Evolutionary conservation across 202 grass and related monocot genomes (phyloP), one percentile per base, ranked within the genome.

Genomic region (Panicum virgatum): DNA sequence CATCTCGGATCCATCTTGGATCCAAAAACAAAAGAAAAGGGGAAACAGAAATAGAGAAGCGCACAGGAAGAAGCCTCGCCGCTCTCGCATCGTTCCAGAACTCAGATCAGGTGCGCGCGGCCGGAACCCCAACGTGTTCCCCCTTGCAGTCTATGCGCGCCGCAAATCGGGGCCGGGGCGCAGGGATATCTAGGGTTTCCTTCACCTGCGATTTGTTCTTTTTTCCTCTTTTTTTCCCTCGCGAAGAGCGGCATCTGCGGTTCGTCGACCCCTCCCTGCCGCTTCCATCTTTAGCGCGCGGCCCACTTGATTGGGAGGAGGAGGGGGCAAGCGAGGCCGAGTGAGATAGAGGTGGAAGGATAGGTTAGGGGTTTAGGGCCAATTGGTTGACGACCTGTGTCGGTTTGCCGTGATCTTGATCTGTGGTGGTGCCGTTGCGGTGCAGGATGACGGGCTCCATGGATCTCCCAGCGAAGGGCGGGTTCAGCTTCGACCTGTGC

Each of bases 401-500:
- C 16, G 44, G 36, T 23, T 63, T n/a, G 38, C 18, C 0, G 29
- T 56, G 62, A 37, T 79, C 36, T 58, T 79, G 61, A 88, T 79
- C 51, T 82, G 39, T 82, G 12, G 23, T 12, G 51, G 14, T 37
- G 53, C 48, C 9, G 16, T 70, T 81, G 45, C 72, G 92, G 88
- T 84, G 45, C 82, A 94, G 92, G 90, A 97, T 99, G 96, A 72
- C 53, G 38, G 88, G 82, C 52, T 74, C 66, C 39, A 51, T 60
- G 80, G 91, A 99, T 81, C 75, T 93, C 66, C 89, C 91, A 12
- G 62, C 80, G 6, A 99, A 96, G 85, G 93, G 96, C 74, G 96
- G 96, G 6, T 99, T 99, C 87, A 93, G 72, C 85, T 96, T 89
- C 77, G 96, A 89, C 69, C 77, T 90, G 30, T 96, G 92, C 85